Conservation (phyloP, 805 yeast genomes). For the Hanseniaspora vineae region DNA sequence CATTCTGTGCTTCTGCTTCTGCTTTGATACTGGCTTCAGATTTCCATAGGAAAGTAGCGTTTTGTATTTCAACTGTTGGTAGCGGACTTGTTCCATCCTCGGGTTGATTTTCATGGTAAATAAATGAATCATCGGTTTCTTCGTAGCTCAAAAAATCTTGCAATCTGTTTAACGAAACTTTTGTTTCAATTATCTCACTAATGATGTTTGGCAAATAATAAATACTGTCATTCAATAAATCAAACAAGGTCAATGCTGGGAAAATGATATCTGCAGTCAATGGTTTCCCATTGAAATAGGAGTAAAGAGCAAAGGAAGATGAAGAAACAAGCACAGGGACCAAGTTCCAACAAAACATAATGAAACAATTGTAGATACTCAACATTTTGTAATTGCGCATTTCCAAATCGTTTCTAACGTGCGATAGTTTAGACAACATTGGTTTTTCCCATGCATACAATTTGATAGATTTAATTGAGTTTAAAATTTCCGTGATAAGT, state of each 20-base stretch:
- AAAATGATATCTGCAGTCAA: conserved; percentile 57
- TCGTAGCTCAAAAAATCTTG: conserved; percentile 34
- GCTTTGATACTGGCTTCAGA: conserved; percentile 4
- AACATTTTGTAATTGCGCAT: conserved; percentile 37
- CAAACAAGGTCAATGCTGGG: conserved; percentile 52
- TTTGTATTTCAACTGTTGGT: conserved; percentile 29
- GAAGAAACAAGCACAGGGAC: conserved; percentile 56
- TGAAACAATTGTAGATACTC: conserved; percentile 33
- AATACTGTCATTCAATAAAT: conserved; percentile 45
- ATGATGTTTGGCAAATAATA: conserved; percentile 45
- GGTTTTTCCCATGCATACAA: conserved; percentile 62
- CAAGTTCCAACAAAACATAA: conserved; percentile 46
- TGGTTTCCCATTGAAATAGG: conserved; percentile 32
- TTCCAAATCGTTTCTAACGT: conserved; percentile 47
- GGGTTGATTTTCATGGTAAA: conserved; percentile 14
- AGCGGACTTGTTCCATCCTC: conserved; percentile 6
- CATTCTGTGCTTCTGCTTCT: background rate
- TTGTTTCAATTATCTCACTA: conserved; percentile 43
- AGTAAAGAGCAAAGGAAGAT: conserved; percentile 44
- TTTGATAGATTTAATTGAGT: conserved; percentile 50
- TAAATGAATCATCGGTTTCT: conserved; percentile 29
- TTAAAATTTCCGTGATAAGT: conserved; percentile 44
- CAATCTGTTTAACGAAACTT: conserved; percentile 45
- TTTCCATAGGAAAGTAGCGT: conserved; percentile 46
- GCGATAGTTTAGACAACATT: conserved; percentile 37